Evolutionary conservation across 345 rosid genomes (phyloP).

Genomic region (Eucalyptus urophylla): DNA sequence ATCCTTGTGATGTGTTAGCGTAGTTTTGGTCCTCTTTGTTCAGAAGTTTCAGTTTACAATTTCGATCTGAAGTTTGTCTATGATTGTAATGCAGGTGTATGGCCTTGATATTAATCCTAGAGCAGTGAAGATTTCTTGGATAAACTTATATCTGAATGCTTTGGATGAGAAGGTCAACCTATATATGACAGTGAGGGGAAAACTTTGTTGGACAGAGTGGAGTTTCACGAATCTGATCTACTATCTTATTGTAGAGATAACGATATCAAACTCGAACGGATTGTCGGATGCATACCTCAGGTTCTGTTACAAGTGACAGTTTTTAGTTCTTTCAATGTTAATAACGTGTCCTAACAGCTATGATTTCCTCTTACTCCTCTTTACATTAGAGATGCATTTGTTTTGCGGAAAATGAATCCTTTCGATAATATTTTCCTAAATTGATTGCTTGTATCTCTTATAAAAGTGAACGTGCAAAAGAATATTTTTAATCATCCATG

Average conservation of each 20-base stretch:
- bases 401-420: no score
- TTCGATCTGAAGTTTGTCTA: neutral
- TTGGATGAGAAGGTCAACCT: conserved; percentile 71
- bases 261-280: conserved; percentile 71
- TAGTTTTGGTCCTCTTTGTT: neutral
- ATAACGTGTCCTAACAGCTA: neutral
- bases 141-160: conserved; percentile 86
- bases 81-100: conserved; percentile 50
- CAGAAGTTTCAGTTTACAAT: neutral
- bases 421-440: no score
- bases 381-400: neutral
- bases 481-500: no score
- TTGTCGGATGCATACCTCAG: conserved; percentile 99
- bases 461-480: no score
- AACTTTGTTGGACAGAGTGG: conserved; percentile 87
- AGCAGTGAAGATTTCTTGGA: conserved; percentile 85
- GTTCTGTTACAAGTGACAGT: conserved; percentile 4
- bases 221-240: conserved; percentile 90
- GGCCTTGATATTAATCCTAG: conserved; percentile 96
- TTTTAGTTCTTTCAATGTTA: neutral
- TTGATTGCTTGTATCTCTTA: no score
- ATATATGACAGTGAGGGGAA: conserved; percentile 79
- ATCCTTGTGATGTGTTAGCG: no score
- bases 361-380: neutral
- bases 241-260: conserved; percentile 65